Conservation (phyloP, 805 yeast species). For the Ogataea wickerhamii region DNA sequence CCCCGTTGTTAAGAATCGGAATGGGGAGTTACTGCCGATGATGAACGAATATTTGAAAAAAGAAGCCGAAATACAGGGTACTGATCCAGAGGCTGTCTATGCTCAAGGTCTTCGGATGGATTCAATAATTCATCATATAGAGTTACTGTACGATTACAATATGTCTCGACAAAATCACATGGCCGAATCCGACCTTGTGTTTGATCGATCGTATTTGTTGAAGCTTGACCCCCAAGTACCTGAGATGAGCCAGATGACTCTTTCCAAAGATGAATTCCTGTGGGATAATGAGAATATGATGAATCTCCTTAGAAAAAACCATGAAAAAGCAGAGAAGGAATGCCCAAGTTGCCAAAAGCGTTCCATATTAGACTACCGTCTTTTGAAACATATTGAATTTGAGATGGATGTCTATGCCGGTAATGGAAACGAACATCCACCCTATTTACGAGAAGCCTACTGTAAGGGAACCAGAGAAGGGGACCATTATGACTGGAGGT, state of each 20-base stretch:
- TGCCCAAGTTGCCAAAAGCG: conserved; percentile 5
- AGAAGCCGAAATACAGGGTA: conserved; percentile 12
- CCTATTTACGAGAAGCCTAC: conserved; percentile 39
- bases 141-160: conserved; percentile 10
- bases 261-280: conserved; percentile 24
- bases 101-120: conserved; percentile 21
- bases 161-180: conserved; percentile 9
- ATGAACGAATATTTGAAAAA: conserved; percentile 15
- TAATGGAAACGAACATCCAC: conserved; percentile 13
- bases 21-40: conserved; percentile 13
- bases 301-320: conserved; percentile 12
- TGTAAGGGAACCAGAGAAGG: conserved; percentile 22
- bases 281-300: conserved; percentile 22
- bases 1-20: conserved; percentile 5
- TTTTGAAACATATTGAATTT: conserved; percentile 17
- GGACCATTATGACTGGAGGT: conserved; percentile 51
- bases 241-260: conserved; percentile 9
- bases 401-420: conserved; percentile 14
- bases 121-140: conserved; percentile 5
- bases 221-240: conserved; percentile 11
- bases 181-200: conserved; percentile 17
- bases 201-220: conserved; percentile 19
- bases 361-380: conserved; percentile 17
- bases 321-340: conserved; percentile 2
- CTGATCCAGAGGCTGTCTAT: conserved; percentile 11